Base-by-base conservation (phyloP, 202 grass and related monocot genomes). In the Schoenoplectus triqueter region DNA sequence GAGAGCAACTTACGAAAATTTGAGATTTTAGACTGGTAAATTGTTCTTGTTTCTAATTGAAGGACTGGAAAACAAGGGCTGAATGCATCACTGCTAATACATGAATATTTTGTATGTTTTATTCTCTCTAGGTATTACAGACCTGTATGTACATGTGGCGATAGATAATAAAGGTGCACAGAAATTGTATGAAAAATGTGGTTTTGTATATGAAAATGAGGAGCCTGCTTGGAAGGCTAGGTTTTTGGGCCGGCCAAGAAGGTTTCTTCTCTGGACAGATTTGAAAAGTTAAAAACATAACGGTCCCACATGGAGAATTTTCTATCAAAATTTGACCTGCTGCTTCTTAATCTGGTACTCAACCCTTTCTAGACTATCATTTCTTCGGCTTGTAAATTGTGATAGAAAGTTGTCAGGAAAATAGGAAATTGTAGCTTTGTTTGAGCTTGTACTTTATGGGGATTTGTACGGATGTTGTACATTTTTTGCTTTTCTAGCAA, bases 81-180 rank as follows among this genome's bases (percentile, higher is more conserved):
- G 31, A 31, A 31, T 31, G 31, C 31, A 31, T 31, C 39, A 17
- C 73, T 57, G 50, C 4, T 57, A 57, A 42, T 59, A 40, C 14
- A 78, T 78, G 49, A 66, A 9, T 5, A 8, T 20, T 44, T 66
- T 69, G 31, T 31, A 31, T 73, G 54, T 68, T 31, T 50, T 54
- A 10, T 82, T 85, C 69, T 56, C 40, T 78, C 64, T 92, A 98
- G 95, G 93, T 72, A 92, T 98, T 88, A 92, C 91, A 7, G 91
- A 98, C 86, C 77, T 98, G 83, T 98, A 98, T 75, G 93, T 98
- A 39, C 95, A 98, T 89, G 95, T 98, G 74, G 93, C 91, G 48
- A 91, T 95, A 17, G 88, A 93, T 86, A 98, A 98, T 51, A 82
- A 95, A 80, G 92, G 85, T 44, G 95, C 86, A 1, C 87, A 89